A percentile compares a stretch with the other conserved stretches of the same genome.
Conservation (phyloP, 78 protist species). For the Capsaspora owczarzaki region DNA sequence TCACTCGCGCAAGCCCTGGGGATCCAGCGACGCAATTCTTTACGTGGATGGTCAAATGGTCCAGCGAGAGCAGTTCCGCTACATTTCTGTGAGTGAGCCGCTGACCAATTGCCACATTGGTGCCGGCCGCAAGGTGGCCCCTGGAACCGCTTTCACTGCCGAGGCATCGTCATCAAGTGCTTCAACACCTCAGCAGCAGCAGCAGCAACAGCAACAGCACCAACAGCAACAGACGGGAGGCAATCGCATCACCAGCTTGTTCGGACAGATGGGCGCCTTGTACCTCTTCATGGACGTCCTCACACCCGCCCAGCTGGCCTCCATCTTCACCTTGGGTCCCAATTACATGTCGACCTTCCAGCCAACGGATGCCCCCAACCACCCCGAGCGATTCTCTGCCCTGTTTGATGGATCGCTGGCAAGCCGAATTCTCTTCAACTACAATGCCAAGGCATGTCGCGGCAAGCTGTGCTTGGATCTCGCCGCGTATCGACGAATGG, state of each 20-base stretch:
- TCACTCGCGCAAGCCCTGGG: background rate
- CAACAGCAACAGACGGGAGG: background rate
- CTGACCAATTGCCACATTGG: too few species aligned
- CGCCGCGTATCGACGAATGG: background rate
- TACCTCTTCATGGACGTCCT: background rate
- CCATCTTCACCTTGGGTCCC: background rate
- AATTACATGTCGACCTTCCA: background rate
- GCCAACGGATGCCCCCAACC: background rate
- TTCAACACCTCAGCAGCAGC: too few species aligned
- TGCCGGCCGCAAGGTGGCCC: too few species aligned
- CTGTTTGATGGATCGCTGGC: conserved; percentile 1
- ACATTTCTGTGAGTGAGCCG: too few species aligned
- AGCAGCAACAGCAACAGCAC: background rate
- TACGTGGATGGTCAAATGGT: too few species aligned
- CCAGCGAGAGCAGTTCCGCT: too few species aligned
- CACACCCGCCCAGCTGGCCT: background rate
- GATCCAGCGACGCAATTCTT: background rate
- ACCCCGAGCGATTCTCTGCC: background rate
- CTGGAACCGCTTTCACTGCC: too few species aligned
- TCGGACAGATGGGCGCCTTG: conserved; percentile 3
- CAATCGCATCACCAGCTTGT: background rate
- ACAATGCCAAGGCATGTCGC: background rate
- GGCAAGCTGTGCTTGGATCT: background rate
- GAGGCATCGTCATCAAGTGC: too few species aligned
- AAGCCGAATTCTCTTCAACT: background rate